Evolutionary conservation across 352 stramenopile genomes (phyloP).

Genomic region (Saprolegnia diclina): DNA sequence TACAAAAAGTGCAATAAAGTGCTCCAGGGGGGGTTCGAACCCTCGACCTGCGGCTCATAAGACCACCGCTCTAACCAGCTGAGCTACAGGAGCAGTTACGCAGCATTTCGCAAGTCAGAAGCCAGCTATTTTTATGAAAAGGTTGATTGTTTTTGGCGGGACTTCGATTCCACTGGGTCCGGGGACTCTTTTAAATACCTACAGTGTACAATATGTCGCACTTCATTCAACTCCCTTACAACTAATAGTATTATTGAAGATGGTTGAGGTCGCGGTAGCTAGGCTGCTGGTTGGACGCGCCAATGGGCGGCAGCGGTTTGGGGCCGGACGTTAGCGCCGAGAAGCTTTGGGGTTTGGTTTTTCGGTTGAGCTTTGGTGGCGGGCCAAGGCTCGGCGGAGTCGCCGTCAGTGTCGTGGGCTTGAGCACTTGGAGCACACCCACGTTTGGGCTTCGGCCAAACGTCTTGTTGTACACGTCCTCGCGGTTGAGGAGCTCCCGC

Average conservation of each 20-base stretch:
- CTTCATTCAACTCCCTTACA: too few relatives aligned
- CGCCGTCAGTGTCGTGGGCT: constrained; percentile 36
- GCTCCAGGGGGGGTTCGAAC: constrained; percentile 57
- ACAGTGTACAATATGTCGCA: not conserved
- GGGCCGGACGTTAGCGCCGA: not conserved
- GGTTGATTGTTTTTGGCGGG: not conserved
- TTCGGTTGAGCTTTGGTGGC: constrained; percentile 36
- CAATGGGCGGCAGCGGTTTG: constrained; percentile 13
- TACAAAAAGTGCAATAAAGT: constrained; percentile 29
- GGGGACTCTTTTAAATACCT: too few relatives aligned
- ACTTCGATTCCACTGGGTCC: not conserved
- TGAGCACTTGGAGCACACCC: constrained; percentile 84
- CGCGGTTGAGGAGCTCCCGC: constrained; percentile 87
- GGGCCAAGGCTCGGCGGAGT: constrained; percentile 26
- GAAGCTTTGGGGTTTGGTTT: constrained; percentile 32
- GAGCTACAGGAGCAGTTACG: constrained; percentile 46
- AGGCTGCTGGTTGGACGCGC: constrained; percentile 15
- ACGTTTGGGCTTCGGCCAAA: constrained; percentile 83
- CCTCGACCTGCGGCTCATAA: constrained; percentile 63
- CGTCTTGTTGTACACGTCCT: constrained; percentile 93
- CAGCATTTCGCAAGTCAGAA: not conserved
- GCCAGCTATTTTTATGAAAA: not conserved
- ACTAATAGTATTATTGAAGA: not conserved
- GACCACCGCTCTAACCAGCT: constrained; percentile 66
- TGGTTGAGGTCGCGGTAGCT: constrained; percentile 14